Evolutionary conservation across 208 protist species (phyloP).

Genomic region (Leishmania braziliensis): DNA sequence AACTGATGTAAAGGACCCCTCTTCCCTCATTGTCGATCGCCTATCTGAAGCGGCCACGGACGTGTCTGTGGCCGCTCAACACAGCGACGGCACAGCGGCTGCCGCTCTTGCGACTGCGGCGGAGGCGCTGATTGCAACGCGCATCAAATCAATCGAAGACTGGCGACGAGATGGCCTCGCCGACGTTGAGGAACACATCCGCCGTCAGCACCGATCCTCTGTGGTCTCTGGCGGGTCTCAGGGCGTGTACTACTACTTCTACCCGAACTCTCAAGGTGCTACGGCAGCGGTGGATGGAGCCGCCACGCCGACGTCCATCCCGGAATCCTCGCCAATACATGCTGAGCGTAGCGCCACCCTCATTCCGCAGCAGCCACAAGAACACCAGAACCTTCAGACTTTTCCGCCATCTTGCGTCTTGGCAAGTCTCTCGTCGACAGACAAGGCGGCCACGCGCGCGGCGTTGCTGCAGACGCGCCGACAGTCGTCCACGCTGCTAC

Average conservation of each 20-base stretch:
- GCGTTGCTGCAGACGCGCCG: slow-evolving; percentile 14
- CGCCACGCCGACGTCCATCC: neutral
- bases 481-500: neutral
- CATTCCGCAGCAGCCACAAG: neutral
- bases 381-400: neutral
- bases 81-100: neutral
- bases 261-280: slow-evolving; percentile 10
- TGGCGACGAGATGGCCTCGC: slow-evolving; percentile 36
- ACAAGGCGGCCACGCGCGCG: slow-evolving; percentile 3
- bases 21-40: neutral
- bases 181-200: slow-evolving; percentile 34
- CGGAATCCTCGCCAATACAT: neutral
- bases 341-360: neutral
- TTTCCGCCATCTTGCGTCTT: neutral
- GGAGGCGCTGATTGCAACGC: slow-evolving; percentile 5
- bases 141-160: slow-evolving; percentile 38
- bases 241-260: slow-evolving; percentile 35
- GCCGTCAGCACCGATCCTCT: slow-evolving; percentile 25
- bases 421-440: neutral
- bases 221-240: slow-evolving; percentile 18
- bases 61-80: neutral
- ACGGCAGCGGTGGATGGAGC: neutral
- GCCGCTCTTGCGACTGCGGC: neutral
- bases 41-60: neutral
- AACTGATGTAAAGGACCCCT: neutral